A percentile compares a stretch with the other conserved stretches of the same genome.
These are phyloP conservation scores for Blastobotrys peoriensis DNA, from an alignment of 805 yeast species.

Conservation along the genomic window DNA sequence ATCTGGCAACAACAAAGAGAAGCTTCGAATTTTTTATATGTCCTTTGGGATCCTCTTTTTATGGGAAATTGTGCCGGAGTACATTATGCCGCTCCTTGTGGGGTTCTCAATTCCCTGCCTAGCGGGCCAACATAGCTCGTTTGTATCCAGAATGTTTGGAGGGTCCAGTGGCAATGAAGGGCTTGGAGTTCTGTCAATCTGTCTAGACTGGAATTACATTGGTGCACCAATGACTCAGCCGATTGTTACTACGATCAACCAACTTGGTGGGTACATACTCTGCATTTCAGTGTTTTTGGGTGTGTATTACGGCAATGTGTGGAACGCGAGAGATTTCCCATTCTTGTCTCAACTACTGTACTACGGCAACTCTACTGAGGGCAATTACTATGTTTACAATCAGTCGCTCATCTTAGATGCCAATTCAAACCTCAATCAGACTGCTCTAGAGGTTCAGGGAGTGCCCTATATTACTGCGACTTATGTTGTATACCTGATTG, in stretches of 20 bases:
- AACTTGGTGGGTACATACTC: constrained; percentile 28
- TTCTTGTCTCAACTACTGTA: constrained; percentile 31
- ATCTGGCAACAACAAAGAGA: constrained; percentile 16
- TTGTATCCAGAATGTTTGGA: constrained; percentile 30
- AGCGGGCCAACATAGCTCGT: constrained; percentile 24
- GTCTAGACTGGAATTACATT: constrained; percentile 33
- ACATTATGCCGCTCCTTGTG: constrained; percentile 28
- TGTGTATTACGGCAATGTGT: constrained; percentile 32
- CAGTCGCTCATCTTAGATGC: constrained; percentile 27
- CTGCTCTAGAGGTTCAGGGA: constrained; percentile 26
- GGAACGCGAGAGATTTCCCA: constrained; percentile 30
- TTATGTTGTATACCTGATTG: constrained; percentile 29
- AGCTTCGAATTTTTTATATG: constrained; percentile 23
- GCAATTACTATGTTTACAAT: constrained; percentile 23
- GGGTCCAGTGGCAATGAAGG: constrained; percentile 33
- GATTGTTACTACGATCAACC: constrained; percentile 27
- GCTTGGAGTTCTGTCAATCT: constrained; percentile 26
- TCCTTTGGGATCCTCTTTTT: constrained; percentile 21
- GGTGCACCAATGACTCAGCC: constrained; percentile 29
- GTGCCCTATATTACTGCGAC: constrained; percentile 31
- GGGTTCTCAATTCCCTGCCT: constrained; percentile 30
- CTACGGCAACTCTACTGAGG: constrained; percentile 21
- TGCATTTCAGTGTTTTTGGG: constrained; percentile 21
- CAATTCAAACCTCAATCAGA: constrained; percentile 21
- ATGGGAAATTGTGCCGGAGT: constrained; percentile 31